Conservation (phyloP, 768 basidiomycete genomes). For the Leccinum ochraceum region DNA sequence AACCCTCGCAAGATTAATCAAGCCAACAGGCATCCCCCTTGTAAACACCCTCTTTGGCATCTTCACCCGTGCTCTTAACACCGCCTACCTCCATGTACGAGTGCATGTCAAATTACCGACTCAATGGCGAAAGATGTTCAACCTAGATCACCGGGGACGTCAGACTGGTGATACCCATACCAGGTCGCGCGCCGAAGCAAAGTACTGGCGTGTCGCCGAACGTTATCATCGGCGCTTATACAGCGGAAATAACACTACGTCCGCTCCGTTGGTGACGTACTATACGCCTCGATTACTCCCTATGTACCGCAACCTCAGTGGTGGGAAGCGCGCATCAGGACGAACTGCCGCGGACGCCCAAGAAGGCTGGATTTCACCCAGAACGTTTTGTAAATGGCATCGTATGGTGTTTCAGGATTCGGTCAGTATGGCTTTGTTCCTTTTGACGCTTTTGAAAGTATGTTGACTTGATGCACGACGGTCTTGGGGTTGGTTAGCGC, state of each 20-base stretch:
- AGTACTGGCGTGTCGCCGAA: constrained; percentile 34
- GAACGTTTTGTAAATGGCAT: constrained; percentile 47
- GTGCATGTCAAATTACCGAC: constrained; percentile 9
- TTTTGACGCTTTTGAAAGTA: not conserved
- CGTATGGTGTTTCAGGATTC: constrained; percentile 43
- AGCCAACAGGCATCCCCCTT: not conserved
- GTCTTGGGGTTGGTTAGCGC: constrained; percentile 20
- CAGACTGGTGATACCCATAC: constrained; percentile 19
- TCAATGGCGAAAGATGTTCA: constrained; percentile 12
- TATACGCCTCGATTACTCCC: constrained; percentile 43
- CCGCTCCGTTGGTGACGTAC: constrained; percentile 32
- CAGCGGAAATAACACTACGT: constrained; percentile 10
- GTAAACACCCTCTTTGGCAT: constrained; percentile 10
- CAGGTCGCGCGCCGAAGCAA: constrained; percentile 28
- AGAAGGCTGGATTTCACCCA: constrained; percentile 35
- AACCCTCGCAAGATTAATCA: constrained; percentile 3
- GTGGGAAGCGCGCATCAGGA: constrained; percentile 1
- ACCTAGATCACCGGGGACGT: not conserved
- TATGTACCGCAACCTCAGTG: constrained; percentile 32
- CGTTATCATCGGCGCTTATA: constrained; percentile 32
- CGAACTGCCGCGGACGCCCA: constrained; percentile 16
- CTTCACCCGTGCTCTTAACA: constrained; percentile 16
- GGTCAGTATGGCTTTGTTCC: constrained; percentile 32
- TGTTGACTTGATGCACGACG: not conserved
- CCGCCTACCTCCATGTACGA: constrained; percentile 18